A percentile compares a stretch with the other conserved stretches of the same genome.
These are phyloP conservation scores for Haplosporangium sp. DNA, from an alignment of 371 early-diverging fungal genomes.

Conservation along the genomic window DNA sequence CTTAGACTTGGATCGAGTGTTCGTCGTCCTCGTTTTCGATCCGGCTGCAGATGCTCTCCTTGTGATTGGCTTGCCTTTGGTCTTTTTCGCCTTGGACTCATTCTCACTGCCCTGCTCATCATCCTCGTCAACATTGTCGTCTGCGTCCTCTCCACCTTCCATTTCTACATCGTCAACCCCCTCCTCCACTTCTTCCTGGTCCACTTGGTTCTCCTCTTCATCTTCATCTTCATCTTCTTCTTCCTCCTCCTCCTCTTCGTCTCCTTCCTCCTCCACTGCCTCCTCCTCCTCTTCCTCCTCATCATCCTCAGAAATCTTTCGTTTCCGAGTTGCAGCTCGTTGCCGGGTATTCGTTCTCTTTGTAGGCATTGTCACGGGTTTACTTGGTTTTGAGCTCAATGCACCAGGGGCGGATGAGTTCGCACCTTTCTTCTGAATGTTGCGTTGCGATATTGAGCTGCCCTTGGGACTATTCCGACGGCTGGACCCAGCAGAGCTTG, in stretches of 20 bases:
- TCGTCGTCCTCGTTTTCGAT: constrained; percentile 17
- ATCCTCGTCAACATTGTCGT: constrained; percentile 21
- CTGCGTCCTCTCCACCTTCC: constrained; percentile 7
- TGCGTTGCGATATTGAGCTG: constrained; percentile 10
- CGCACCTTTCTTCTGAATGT: constrained; percentile 7
- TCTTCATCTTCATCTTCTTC: constrained; percentile 26
- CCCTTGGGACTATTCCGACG: constrained; percentile 51
- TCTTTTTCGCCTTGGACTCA: constrained; percentile 4
- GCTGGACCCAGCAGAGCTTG: constrained; percentile 34
- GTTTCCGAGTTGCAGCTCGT: constrained; percentile 19
- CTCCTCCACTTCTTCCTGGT: constrained; percentile 6
- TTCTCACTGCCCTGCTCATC: constrained; percentile 20
- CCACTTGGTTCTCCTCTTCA: constrained; percentile 18
- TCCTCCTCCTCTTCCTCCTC: constrained; percentile 44
- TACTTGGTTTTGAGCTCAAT: constrained; percentile 25
- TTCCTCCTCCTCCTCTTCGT: constrained; percentile 31
- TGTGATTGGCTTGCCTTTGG: constrained; percentile 15
- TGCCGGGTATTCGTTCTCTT: constrained; percentile 18
- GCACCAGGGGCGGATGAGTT: constrained; percentile 8
- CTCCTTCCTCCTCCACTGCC: constrained; percentile 24
- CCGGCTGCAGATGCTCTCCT: constrained; percentile 10
- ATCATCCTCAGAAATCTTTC: constrained; percentile 37
- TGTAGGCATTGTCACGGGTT: constrained; percentile 10
- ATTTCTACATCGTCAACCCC: constrained; percentile 13
- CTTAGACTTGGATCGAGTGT: constrained; percentile 17